Conservation (phyloP, 208 protist genomes). For the Acanthamoeba sp. region DNA sequence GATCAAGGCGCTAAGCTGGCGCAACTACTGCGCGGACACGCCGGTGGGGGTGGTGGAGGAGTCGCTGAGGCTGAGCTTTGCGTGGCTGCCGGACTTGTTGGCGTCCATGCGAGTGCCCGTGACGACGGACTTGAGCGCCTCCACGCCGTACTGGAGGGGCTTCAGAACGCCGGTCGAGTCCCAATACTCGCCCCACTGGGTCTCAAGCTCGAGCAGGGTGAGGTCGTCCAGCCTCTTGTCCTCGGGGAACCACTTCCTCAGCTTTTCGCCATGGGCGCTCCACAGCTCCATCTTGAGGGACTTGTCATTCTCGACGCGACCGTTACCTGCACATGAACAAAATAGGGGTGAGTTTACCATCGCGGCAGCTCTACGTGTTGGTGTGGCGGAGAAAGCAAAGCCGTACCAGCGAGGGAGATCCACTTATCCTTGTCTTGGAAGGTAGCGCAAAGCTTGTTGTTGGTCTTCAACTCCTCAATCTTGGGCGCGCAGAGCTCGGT, state of each 20-base stretch:
- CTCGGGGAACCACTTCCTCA: conserved; percentile 51
- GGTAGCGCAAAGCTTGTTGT: conserved; percentile 54
- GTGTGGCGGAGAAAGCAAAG: background rate
- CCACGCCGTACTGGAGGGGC: conserved; percentile 35
- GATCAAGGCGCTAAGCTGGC: background rate
- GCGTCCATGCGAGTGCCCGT: conserved; percentile 32
- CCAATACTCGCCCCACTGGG: conserved; percentile 68
- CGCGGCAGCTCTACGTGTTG: too few species aligned
- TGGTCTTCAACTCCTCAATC: conserved; percentile 51
- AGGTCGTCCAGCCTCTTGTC: conserved; percentile 41
- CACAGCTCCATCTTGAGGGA: conserved; percentile 44
- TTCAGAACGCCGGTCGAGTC: conserved; percentile 44
- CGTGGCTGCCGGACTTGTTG: conserved; percentile 12
- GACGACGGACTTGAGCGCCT: conserved; percentile 54
- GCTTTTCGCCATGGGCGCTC: background rate
- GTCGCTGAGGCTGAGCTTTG: conserved; percentile 20
- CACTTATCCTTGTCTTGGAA: conserved; percentile 56
- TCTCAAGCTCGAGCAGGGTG: conserved; percentile 33
- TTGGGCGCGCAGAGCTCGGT: conserved; percentile 2
- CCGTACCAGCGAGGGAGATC: conserved; percentile 18
- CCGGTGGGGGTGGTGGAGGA: background rate
- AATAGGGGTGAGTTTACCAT: too few species aligned
- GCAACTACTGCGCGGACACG: background rate
- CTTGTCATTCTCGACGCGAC: background rate
- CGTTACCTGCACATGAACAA: background rate